Base-by-base conservation (phyloP, 306 rosid genomes). In the Mucuna pruriens region DNA sequence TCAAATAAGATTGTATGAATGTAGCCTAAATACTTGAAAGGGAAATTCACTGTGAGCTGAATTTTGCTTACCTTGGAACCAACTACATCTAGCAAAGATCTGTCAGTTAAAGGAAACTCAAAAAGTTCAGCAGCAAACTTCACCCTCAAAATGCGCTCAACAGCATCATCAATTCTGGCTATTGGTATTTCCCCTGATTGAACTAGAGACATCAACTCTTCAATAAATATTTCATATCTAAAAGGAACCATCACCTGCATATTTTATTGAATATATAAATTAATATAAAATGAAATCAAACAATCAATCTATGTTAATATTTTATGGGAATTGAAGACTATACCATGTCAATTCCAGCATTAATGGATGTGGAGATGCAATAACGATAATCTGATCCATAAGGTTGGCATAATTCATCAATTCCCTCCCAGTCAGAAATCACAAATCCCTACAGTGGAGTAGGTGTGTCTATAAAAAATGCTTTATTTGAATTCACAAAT, bases 341-440 rank as follows among this genome's bases (percentile, higher is more conserved):
- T 85, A 94, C 97, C 97, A 91, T 90, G 87, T 94, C 97, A 58
- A 92, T 86, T 82, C 97, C 94, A 16, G 94, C 91, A 86, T 90
- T 92, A 71, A 94, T 39, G 12, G 90, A 86, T 25, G 91, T 74
- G 31, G 87, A 88, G 80, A 94, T 82, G 88, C 93, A 88, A 65
- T 70, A 45, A 9, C 85, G 90, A 83, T 92, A 88, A 78, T 85
- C 84, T 58, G 93, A 88, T 3, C 89, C 90, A 33, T 33, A 77
- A 38, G 97, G 97, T 19, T 36, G 25, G 31, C 89, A 78, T 68
- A 92, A 89, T 45, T 60, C 75, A 68, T 94, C 94, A 76, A 92
- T 81, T 83, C 90, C 94, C 80, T 83, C 87, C 97, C 93, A 92
- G 81, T 94, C 97, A 88, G 97, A 89, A 74, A 92, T 90, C 48